Evolutionary conservation across 257 asterid species (phyloP).

Genomic region (Fraxinus quadrangulata): DNA sequence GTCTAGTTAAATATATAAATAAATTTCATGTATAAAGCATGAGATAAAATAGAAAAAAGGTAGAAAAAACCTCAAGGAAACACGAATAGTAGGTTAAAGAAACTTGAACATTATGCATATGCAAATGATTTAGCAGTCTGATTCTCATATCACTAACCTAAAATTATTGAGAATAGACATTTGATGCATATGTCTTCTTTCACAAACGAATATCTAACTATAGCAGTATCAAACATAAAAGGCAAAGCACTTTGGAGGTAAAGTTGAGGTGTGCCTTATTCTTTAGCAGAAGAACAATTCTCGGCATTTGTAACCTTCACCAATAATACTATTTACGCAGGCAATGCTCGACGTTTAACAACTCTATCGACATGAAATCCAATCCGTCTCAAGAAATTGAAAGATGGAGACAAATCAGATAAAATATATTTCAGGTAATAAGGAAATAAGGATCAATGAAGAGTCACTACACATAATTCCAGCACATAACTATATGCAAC

Average conservation of each 20-base stretch:
- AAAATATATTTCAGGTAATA: no score
- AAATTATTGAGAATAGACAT: background rate
- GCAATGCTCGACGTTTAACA: no score
- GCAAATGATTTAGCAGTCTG: background rate
- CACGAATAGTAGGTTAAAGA: background rate
- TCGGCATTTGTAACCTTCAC: no score
- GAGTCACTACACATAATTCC: background rate
- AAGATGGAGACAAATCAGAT: no score
- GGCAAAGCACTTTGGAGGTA: background rate
- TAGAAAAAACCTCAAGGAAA: no score
- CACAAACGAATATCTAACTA: background rate
- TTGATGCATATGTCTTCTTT: background rate
- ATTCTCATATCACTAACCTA: background rate
- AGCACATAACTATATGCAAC: background rate
- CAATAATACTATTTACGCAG: no score
- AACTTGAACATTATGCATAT: background rate
- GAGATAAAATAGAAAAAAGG: no score
- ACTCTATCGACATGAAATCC: no score
- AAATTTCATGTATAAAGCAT: slow-evolving; percentile 12
- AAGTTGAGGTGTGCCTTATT: no score
- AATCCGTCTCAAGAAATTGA: no score
- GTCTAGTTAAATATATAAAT: slow-evolving; percentile 9
- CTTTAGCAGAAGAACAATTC: no score
- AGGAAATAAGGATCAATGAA: background rate
- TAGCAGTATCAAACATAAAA: background rate